Base-by-base conservation (phyloP, 129 eudicot species). In the Chrysanthemum seticuspe region DNA sequence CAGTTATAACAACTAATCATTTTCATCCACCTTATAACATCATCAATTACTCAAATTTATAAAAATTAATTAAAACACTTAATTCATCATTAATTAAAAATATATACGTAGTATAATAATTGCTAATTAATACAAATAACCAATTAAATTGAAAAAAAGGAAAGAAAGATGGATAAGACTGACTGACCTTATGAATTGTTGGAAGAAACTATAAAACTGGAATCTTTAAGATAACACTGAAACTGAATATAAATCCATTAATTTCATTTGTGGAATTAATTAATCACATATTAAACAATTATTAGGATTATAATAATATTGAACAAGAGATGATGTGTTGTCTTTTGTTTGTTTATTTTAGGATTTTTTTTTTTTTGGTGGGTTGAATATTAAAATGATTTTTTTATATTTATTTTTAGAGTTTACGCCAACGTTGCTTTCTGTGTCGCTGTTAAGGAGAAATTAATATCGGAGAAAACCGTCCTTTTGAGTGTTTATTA, bases 391-490 rank as follows among this genome's bases (percentile, higher is more conserved):
- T 7, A 60, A 50, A 50, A 53, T 70, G 44, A 66, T 48, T 25
- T 67, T 77, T 19, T 65, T 76, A 51, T 56, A 16, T 56, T 58
- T 57, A 16, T 40, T 6, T 6, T 40, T 40, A 69, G 67, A 58
- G 62, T 79, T 76, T 64, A 85, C 85, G 90, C 85, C 76, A 77
- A 76, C 51, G 76, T 79, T 78, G 58, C 67, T 72, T 49, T 82
- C 75, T 47, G 29, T 85, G 85, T 82, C 89, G 80, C 87, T 76
- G 81, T 85, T 79, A 75, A 76, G 82, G 84, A 75, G 70, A 62
- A 72, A 69, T 31, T 31, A 31, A 31, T 31, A 31, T 31, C 6
- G 49, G 19, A n/a, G 25, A 19, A 51, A 51, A 62, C 70, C 63
- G 80, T 18, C 57, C 70, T 0, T 31, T 1, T 16, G 4, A 3